Evolutionary conservation across 441 rosid genomes (phyloP), one percentile per base, ranked within the genome.

Genomic region (Pelargonium citronellum): DNA sequence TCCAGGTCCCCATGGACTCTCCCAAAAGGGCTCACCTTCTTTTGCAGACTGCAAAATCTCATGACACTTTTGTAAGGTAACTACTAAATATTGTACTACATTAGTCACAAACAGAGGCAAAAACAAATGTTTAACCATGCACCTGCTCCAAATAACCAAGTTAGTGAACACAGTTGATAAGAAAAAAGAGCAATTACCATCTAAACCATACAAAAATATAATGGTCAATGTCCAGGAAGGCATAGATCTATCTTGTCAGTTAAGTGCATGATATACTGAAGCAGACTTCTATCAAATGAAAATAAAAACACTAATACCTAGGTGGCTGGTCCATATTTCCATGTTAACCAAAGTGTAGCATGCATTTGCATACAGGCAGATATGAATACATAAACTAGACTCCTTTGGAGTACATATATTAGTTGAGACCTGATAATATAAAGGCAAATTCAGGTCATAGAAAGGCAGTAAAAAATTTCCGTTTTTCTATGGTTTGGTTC

Each of bases 1-100:
- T 66, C 99, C 96, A 57, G 19, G 85, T 73, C 96, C 97, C 98
- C 97, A 91, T 0, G 89, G 88, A 68, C 98, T 95, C 58, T 87
- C 90, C 98, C 98, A 95, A 53, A 84, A 80, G 47, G 93, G 95
- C 75, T 95, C 99, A 63, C 81, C 95, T 20, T 88, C 89, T 78
- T 92, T 95, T 64, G 93, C 97, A 34, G 97, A 88, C 97, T 91
- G 85, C 83, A 83, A 66, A 27, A 70, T 58, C 39, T 55, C 24
- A 55, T 17, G 13, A 53, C 61, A 55, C 24, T 16, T 37, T 37
- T 55, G 61, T 55, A 16, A 55, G 61, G 61, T 16, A 16, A 55
- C 22, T 2, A 55, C 61, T 55, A 55, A 19, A 7, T 55, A 55
- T 17, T 10, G 22, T 16, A 55, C 24, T 55, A 55, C 24, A 19